phyloP scores from a whole-genome alignment of 2,329 filamentous ascomycete species.

The Apiospora koreana region DNA sequence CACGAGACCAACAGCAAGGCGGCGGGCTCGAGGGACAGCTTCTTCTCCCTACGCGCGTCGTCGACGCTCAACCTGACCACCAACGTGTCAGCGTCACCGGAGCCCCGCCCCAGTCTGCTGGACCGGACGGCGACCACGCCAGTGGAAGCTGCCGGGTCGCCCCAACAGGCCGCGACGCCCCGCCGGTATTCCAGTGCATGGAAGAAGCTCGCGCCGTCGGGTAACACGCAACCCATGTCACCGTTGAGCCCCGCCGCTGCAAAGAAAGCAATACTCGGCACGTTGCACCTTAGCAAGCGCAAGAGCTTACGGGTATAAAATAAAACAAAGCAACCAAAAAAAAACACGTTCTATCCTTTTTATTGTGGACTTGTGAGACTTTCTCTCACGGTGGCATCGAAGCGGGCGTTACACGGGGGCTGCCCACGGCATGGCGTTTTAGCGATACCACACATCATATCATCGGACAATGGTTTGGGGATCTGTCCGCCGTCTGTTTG shows the following conservation, averaged over 20 bases:
- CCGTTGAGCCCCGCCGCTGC: conserved; percentile 21
- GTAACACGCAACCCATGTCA: conserved; percentile 25
- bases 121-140: conserved; percentile 23
- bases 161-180: conserved; percentile 20
- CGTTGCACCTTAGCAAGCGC: conserved; percentile 38
- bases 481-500: neutral
- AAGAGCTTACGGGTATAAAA: conserved; percentile 41
- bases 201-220: conserved; percentile 27
- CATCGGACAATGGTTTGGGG: neutral
- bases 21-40: conserved; percentile 35
- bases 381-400: neutral
- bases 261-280: conserved; percentile 36
- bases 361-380: neutral
- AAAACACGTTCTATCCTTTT: neutral
- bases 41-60: conserved; percentile 29
- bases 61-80: conserved; percentile 27
- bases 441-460: conserved; percentile 3
- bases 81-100: neutral
- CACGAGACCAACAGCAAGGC: conserved; percentile 31
- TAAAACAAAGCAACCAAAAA: neutral
- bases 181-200: conserved; percentile 38
- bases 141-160: conserved; percentile 30
- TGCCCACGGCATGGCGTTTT: neutral
- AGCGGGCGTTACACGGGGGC: neutral
- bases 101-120: neutral